Conservation (phyloP, 2,329 filamentous ascomycete species). For the Fusarium papillatum region DNA sequence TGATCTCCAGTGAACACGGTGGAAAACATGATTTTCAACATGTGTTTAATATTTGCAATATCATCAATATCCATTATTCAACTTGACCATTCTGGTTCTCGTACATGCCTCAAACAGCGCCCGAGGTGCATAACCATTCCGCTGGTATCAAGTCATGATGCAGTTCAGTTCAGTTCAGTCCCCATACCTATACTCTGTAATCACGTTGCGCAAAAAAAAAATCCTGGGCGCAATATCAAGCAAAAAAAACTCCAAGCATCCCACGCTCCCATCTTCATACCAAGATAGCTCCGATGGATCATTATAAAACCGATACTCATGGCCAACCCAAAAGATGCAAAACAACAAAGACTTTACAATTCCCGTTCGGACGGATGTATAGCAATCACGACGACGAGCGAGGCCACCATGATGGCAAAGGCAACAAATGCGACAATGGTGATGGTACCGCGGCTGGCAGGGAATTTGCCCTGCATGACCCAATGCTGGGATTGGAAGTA, state of each 20-base stretch:
- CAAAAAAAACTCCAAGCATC: slow-evolving; percentile 5
- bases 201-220: slow-evolving; percentile 19
- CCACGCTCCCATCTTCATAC: not conserved
- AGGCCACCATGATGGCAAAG: slow-evolving; percentile 71
- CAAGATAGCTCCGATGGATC: not conserved
- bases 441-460: slow-evolving; percentile 82
- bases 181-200: slow-evolving; percentile 9
- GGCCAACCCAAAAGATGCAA: not conserved
- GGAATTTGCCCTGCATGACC: slow-evolving; percentile 85
- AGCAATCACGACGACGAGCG: slow-evolving; percentile 70
- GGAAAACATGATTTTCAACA: not conserved
- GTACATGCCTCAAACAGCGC: not conserved
- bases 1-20: not conserved
- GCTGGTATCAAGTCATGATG: slow-evolving; percentile 36
- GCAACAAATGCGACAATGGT: slow-evolving; percentile 77
- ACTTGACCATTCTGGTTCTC: not conserved
- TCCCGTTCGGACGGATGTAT: slow-evolving; percentile 57
- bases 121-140: not conserved
- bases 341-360: slow-evolving; percentile 15
- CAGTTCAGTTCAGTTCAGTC: not conserved
- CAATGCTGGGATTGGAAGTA: slow-evolving; percentile 86
- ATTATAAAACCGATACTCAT: not conserved
- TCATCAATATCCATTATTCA: not conserved
- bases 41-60: not conserved
- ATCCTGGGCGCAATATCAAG: not conserved